These are phyloP conservation scores for Zygotorulaspora sp. DNA, from an alignment of 805 yeast genomes.

Conservation along the genomic window DNA sequence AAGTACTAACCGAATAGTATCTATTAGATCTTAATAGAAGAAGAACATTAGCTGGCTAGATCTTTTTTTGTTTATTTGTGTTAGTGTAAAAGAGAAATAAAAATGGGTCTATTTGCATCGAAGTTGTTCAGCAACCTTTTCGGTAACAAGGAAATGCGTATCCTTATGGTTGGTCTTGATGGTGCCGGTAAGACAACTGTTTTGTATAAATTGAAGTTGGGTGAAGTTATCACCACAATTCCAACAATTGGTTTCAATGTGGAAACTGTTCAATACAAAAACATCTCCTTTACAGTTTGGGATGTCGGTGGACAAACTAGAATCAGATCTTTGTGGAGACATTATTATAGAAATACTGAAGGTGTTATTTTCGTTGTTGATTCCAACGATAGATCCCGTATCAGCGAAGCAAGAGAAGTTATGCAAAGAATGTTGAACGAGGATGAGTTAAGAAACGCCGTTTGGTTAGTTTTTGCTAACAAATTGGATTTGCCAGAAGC, in stretches of 20 bases:
- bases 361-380: slow-evolving; percentile 98
- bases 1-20: background rate
- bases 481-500: slow-evolving; percentile 99
- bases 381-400: slow-evolving; percentile 96
- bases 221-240: slow-evolving; percentile 93
- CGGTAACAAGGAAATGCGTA: slow-evolving; percentile 97
- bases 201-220: slow-evolving; percentile 87
- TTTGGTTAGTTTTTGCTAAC: slow-evolving; percentile 92
- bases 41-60: slow-evolving; percentile 4
- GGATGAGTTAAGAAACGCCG: slow-evolving; percentile 96
- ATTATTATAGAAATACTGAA: slow-evolving; percentile 97
- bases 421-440: slow-evolving; percentile 97
- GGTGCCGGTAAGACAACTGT: slow-evolving; percentile 99
- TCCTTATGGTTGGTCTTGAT: slow-evolving; percentile 95
- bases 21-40: background rate
- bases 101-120: slow-evolving; percentile 94
- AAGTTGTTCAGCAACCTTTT: slow-evolving; percentile 91
- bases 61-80: slow-evolving; percentile 1
- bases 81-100: slow-evolving; percentile 1
- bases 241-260: slow-evolving; percentile 98
- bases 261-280: slow-evolving; percentile 95
- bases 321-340: slow-evolving; percentile 98
- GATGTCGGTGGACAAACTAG: slow-evolving; percentile 99
- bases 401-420: slow-evolving; percentile 96
- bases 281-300: slow-evolving; percentile 96